Conservation (phyloP, 495 filamentous ascomycete genomes). For the Penicillium crystallinum region DNA sequence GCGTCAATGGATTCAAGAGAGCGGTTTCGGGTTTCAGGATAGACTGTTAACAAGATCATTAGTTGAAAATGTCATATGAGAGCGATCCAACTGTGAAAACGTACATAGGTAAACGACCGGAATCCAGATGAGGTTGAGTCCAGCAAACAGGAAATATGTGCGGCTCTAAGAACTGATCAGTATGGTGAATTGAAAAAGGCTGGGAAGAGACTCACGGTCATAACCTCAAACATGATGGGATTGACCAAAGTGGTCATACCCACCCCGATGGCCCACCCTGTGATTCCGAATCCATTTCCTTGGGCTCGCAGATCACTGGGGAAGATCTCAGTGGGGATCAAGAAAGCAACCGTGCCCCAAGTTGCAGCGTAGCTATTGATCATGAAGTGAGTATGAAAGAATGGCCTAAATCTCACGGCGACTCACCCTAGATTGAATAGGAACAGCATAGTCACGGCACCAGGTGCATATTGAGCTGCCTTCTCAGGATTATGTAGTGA, state of each 20-base stretch:
- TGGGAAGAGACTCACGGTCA: conserved; percentile 21
- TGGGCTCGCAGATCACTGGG: conserved; percentile 48
- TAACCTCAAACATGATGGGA: conserved; percentile 43
- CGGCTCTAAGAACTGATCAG: conserved; percentile 27
- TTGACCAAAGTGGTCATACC: conserved; percentile 51
- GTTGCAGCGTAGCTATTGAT: conserved; percentile 43
- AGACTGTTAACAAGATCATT: conserved; percentile 30
- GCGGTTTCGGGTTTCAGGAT: conserved; percentile 53
- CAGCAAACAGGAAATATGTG: conserved; percentile 51
- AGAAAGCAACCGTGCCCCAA: conserved; percentile 52
- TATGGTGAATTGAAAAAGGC: not conserved
- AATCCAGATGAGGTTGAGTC: conserved; percentile 50
- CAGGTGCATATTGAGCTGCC: conserved; percentile 36
- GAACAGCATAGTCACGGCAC: conserved; percentile 48
- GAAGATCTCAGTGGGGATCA: conserved; percentile 51
- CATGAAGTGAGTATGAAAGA: not conserved
- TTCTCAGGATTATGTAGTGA: conserved; percentile 27
- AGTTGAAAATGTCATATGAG: conserved; percentile 1
- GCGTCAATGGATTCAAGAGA: conserved; percentile 56
- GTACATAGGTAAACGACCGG: conserved; percentile 45
- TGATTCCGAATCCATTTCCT: conserved; percentile 53
- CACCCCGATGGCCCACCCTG: conserved; percentile 53
- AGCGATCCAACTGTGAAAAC: not conserved
- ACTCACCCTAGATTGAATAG: conserved; percentile 45
- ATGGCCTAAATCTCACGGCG: not conserved